Percentiles rank a stretch among this genome's conserved stretches.
These are phyloP conservation scores for Arthromyces matolae DNA, from an alignment of 768 basidiomycete species.

Conservation along the genomic window DNA sequence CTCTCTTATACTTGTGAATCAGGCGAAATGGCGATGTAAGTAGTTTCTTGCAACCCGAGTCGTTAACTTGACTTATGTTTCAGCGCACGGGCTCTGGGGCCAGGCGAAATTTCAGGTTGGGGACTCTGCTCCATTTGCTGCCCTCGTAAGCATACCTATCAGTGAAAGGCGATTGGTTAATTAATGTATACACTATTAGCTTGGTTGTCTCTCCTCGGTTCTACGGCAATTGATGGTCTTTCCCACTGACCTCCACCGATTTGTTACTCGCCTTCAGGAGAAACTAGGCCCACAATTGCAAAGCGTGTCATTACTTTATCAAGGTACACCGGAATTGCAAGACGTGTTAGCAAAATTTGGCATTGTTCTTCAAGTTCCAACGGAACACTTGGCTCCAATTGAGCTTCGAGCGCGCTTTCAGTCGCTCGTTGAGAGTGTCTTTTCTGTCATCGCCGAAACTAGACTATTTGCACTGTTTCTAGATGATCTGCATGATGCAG, in stretches of 20 bases:
- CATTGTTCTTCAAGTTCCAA: slow-evolving; percentile 46
- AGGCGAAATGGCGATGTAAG: slow-evolving; percentile 69
- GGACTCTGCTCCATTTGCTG: slow-evolving; percentile 66
- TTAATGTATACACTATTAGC: slow-evolving; percentile 30
- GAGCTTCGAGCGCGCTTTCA: slow-evolving; percentile 71
- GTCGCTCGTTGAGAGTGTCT: slow-evolving; percentile 65
- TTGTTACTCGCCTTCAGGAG: slow-evolving; percentile 54
- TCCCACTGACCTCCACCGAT: slow-evolving; percentile 64
- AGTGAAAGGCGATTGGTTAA: background rate
- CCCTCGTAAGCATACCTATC: slow-evolving; percentile 30
- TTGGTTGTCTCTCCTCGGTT: slow-evolving; percentile 66
- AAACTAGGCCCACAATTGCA: slow-evolving; percentile 67
- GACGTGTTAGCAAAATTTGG: slow-evolving; percentile 58
- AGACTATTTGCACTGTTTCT: slow-evolving; percentile 67
- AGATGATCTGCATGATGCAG: slow-evolving; percentile 73
- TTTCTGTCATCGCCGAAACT: slow-evolving; percentile 65
- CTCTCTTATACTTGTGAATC: slow-evolving; percentile 63
- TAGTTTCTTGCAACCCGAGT: background rate
- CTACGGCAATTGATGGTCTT: slow-evolving; percentile 74
- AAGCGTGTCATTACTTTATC: slow-evolving; percentile 66
- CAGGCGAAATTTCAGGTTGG: slow-evolving; percentile 69
- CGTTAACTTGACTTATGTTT: background rate
- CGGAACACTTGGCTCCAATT: slow-evolving; percentile 51
- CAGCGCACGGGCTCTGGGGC: slow-evolving; percentile 71
- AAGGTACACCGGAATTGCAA: slow-evolving; percentile 65